phyloP scores from a whole-genome alignment of 495 filamentous ascomycete species.

The Penicillium flavigenum region DNA sequence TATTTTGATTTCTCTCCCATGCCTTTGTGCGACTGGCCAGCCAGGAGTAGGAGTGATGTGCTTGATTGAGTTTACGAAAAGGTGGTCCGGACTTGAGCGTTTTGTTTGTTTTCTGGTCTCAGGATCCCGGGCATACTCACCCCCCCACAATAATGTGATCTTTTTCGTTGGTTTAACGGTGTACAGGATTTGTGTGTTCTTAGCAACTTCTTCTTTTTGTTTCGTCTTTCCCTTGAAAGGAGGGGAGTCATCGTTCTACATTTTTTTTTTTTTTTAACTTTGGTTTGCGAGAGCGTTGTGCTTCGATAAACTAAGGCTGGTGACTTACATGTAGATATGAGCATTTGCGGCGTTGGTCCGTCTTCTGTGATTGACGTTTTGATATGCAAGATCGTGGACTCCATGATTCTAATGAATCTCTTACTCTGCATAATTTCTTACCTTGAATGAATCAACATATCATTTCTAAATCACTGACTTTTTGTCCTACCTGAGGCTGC shows the following conservation, averaged over 20 bases:
- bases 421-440: constrained; percentile 7
- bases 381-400: constrained; percentile 19
- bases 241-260: constrained; percentile 21
- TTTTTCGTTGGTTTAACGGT: constrained; percentile 28
- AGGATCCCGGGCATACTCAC: constrained; percentile 25
- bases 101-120: constrained; percentile 28
- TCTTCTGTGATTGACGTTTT: constrained; percentile 28
- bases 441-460: constrained; percentile 2
- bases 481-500: neutral
- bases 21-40: constrained; percentile 31
- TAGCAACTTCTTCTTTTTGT: constrained; percentile 19
- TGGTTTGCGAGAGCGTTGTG: constrained; percentile 34
- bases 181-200: constrained; percentile 33
- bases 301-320: constrained; percentile 44
- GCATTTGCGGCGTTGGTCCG: constrained; percentile 45
- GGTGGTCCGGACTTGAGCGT: constrained; percentile 34
- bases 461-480: neutral
- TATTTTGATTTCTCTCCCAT: constrained; percentile 23
- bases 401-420: constrained; percentile 24
- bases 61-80: constrained; percentile 30
- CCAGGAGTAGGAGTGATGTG: constrained; percentile 31
- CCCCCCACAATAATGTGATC: constrained; percentile 14
- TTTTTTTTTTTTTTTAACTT: constrained; percentile 21
- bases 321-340: constrained; percentile 50
- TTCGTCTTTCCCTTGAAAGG: constrained; percentile 10